These are phyloP conservation scores for Cystobasidium sp. DNA, from an alignment of 1,284 basidiomycete genomes.

Conservation along the genomic window DNA sequence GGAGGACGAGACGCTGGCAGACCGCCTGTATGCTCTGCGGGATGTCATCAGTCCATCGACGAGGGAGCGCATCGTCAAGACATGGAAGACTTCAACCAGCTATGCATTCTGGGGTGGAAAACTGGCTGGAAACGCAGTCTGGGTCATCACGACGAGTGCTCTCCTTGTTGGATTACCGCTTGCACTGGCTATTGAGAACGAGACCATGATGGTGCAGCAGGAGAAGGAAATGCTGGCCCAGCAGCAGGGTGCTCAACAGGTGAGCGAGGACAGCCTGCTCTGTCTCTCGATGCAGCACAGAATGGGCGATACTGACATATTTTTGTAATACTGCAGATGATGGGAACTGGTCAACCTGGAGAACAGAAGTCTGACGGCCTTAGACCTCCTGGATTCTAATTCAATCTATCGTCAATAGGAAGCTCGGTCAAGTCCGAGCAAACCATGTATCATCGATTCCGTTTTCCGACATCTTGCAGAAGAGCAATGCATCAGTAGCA, in stretches of 20 bases:
- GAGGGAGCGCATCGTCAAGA: conserved; percentile 71
- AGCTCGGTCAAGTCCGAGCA: background rate
- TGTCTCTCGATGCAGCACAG: background rate
- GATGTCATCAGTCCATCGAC: conserved; percentile 94
- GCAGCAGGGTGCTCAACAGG: conserved; percentile 88
- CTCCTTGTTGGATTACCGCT: conserved; percentile 90
- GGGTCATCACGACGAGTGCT: conserved; percentile 92
- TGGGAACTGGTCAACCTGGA: conserved; percentile 25
- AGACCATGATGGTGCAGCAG: conserved; percentile 89
- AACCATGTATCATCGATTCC: conserved; percentile 6
- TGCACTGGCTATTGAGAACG: conserved; percentile 91
- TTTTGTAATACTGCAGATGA: conserved; percentile 16
- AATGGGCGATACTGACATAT: background rate
- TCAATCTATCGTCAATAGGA: background rate
- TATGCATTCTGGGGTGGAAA: conserved; percentile 66
- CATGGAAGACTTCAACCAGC: conserved; percentile 67
- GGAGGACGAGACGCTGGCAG: conserved; percentile 73
- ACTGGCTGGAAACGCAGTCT: conserved; percentile 82
- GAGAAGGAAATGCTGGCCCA: conserved; percentile 94
- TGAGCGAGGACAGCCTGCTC: conserved; percentile 57
- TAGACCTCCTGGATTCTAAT: conserved; percentile 39
- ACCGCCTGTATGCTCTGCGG: conserved; percentile 86
- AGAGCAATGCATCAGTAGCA: too few species aligned
- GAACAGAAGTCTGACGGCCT: conserved; percentile 21
- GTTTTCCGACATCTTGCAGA: background rate